Percentiles rank a stretch among this genome's conserved stretches.
These are phyloP conservation scores for Ballota nigra DNA, from an alignment of 257 asterid genomes.

Conservation along the genomic window DNA sequence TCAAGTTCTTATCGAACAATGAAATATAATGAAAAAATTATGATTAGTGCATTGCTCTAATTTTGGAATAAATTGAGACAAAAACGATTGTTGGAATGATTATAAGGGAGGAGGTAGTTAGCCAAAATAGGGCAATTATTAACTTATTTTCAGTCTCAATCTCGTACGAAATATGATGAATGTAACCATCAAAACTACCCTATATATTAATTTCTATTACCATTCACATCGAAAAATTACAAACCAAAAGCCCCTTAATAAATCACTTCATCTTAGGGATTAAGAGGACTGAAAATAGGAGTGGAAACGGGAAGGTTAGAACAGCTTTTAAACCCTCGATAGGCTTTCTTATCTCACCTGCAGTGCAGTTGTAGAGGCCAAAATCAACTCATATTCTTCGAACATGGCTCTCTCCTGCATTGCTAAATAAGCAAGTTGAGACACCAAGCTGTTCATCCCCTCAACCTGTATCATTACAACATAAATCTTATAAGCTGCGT, in stretches of 20 bases:
- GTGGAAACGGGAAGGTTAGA: not conserved
- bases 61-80: too few relatives aligned
- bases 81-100: not conserved
- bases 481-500: not conserved
- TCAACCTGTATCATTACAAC: constrained; percentile 42
- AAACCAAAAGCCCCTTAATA: too few relatives aligned
- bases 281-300: not conserved
- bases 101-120: too few relatives aligned
- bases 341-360: constrained; percentile 39
- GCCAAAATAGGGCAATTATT: too few relatives aligned
- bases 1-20: too few relatives aligned
- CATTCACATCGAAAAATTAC: too few relatives aligned
- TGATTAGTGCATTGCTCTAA: too few relatives aligned
- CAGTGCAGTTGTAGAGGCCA: constrained; percentile 43
- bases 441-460: constrained; percentile 40
- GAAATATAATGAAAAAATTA: too few relatives aligned
- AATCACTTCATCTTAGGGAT: not conserved
- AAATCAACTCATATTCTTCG: constrained; percentile 45
- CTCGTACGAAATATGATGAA: too few relatives aligned
- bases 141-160: too few relatives aligned
- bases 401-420: constrained; percentile 51
- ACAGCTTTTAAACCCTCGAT: not conserved
- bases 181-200: too few relatives aligned
- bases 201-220: too few relatives aligned
- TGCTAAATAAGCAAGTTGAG: constrained; percentile 50